Percentiles rank a stretch among this genome's conserved stretches.
These are phyloP conservation scores for Trichoderma harzianum DNA, from an alignment of 2,329 filamentous ascomycete genomes.

Conservation along the genomic window DNA sequence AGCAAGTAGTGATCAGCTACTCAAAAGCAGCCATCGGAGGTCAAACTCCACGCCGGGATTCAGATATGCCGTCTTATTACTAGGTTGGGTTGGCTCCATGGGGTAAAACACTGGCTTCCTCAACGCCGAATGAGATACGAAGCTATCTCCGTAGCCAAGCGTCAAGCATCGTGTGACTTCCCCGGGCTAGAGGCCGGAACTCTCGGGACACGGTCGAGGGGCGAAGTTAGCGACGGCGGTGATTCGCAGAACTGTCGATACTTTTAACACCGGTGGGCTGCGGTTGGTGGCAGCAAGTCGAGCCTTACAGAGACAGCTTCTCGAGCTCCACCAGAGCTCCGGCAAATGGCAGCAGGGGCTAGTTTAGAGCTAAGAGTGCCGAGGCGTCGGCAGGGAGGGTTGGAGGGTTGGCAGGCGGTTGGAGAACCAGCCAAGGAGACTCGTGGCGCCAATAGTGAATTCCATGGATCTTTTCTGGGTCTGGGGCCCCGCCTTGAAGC, in stretches of 20 bases:
- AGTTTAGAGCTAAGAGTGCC: slow-evolving; percentile 3
- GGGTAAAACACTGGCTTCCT: background rate
- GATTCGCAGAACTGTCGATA: background rate
- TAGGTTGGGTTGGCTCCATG: background rate
- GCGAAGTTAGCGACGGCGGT: slow-evolving; percentile 9
- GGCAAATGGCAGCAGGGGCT: slow-evolving; percentile 8
- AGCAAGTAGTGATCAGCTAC: background rate
- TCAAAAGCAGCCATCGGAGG: background rate
- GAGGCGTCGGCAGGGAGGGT: background rate
- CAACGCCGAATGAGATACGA: background rate
- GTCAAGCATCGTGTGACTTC: slow-evolving; percentile 6
- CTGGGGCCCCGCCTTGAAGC: slow-evolving; percentile 6
- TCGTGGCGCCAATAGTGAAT: background rate
- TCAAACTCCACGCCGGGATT: background rate
- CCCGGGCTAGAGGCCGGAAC: slow-evolving; percentile 12
- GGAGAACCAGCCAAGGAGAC: background rate
- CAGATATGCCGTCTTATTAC: background rate
- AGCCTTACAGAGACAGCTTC: background rate
- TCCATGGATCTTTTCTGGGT: background rate
- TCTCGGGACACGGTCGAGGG: slow-evolving; percentile 18
- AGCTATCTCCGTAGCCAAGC: background rate
- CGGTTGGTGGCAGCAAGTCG: background rate
- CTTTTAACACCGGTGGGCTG: background rate
- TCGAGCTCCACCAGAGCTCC: slow-evolving; percentile 6
- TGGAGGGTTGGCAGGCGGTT: background rate